phyloP scores from a whole-genome alignment of 2,329 filamentous ascomycete genomes.

The Cryphonectria nitschkei region DNA sequence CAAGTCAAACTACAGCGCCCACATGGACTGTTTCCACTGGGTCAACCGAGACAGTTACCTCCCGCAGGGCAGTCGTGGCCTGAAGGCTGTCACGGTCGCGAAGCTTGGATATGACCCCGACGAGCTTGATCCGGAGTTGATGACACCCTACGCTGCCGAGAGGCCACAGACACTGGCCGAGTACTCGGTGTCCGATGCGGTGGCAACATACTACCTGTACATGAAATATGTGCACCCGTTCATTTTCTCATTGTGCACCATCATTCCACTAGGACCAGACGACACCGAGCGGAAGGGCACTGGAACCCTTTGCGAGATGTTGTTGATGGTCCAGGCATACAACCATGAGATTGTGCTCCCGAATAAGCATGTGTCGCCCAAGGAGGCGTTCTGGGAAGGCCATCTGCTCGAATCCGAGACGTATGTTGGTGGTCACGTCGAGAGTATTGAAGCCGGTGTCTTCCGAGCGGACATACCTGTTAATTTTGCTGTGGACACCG shows the following conservation, averaged over 20 bases:
- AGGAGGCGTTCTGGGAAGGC: constrained; percentile 94
- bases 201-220: constrained; percentile 98
- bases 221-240: constrained; percentile 99
- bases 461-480: constrained; percentile 95
- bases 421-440: constrained; percentile 97
- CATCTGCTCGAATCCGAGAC: constrained; percentile 96
- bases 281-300: constrained; percentile 95
- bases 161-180: constrained; percentile 92
- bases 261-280: constrained; percentile 89
- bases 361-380: constrained; percentile 91
- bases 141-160: constrained; percentile 91
- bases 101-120: constrained; percentile 99
- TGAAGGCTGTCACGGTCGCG: constrained; percentile 96
- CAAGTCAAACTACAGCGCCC: constrained; percentile 92
- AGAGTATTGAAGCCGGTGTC: constrained; percentile 97
- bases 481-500: constrained; percentile 88
- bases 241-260: constrained; percentile 97
- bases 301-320: constrained; percentile 98
- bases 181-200: constrained; percentile 98
- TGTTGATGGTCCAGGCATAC: constrained; percentile 98
- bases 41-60: constrained; percentile 98
- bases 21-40: constrained; percentile 99
- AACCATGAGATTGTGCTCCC: constrained; percentile 88
- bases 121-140: constrained; percentile 94
- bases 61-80: constrained; percentile 92